Base-by-base conservation (phyloP, 306 rosid genomes). In the Delonix regia region DNA sequence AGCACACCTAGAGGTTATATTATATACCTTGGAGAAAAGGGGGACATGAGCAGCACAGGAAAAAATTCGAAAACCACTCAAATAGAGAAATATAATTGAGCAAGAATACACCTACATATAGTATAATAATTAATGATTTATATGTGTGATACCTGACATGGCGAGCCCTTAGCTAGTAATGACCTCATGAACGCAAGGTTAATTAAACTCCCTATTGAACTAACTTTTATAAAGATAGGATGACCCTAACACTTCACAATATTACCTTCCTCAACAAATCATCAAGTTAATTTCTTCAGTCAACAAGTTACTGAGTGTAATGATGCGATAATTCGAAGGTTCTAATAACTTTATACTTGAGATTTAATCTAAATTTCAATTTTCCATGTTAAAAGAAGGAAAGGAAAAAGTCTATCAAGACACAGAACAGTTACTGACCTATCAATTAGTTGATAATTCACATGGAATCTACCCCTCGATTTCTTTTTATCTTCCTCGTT, bases 231-330 rank as follows among this genome's bases (percentile, higher is more conserved):
- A n/a, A n/a, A n/a, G n/a, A n/a, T n/a, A n/a, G n/a, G n/a, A n/a
- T n/a, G n/a, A n/a, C n/a, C n/a, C n/a, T n/a, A n/a, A n/a, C n/a
- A n/a, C n/a, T n/a, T n/a, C n/a, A n/a, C n/a, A n/a, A n/a, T n/a
- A n/a, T n/a, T n/a, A n/a, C n/a, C n/a, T n/a, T n/a, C n/a, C n/a
- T n/a, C n/a, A n/a, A n/a, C n/a, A 0, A 12, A 59, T 51, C 57
- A 12, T 61, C 1, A 51, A 48, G 53, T 36, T 36, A 61, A 22
- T 16, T 60, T 45, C 73, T 49, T 45, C 71, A 24, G 73, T 79
- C 73, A 44, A 44, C 49, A 44, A 44, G 8, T 44, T 44, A 41
- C 8, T 41, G 8, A 2, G 10, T 41, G 45, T 41, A 11, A 41
- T 41, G 45, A 11, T 45, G 0, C 12, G 18, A 45, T 45, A 44